A percentile compares a stretch with the other conserved stretches of the same genome.
These are phyloP conservation scores for Lachancea dasiensis DNA, from an alignment of 805 yeast species.

Conservation along the genomic window DNA sequence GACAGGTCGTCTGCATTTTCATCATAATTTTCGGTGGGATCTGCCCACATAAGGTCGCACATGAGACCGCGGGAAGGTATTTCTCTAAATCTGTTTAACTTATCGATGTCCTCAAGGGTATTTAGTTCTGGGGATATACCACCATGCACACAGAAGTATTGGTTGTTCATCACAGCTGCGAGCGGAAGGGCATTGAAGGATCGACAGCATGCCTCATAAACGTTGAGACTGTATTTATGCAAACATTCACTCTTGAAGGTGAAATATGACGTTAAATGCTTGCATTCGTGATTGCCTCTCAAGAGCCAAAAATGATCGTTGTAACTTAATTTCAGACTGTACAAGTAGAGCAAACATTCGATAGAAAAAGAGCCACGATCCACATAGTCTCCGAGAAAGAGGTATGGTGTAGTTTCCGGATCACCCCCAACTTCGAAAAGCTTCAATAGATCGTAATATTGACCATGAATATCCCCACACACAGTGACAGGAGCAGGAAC, in stretches of 20 bases:
- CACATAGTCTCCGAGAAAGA: slow-evolving; percentile 90
- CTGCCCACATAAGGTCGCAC: slow-evolving; percentile 96
- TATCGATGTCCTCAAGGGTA: slow-evolving; percentile 59
- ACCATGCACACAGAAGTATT: slow-evolving; percentile 94
- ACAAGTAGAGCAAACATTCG: slow-evolving; percentile 71
- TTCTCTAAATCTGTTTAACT: slow-evolving; percentile 75
- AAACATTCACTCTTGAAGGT: slow-evolving; percentile 88
- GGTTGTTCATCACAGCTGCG: slow-evolving; percentile 89
- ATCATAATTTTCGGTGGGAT: slow-evolving; percentile 88
- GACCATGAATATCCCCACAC: slow-evolving; percentile 98
- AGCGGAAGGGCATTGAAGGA: slow-evolving; percentile 86
- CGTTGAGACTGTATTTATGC: slow-evolving; percentile 61
- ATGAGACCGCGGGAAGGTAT: slow-evolving; percentile 91
- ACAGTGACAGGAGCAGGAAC: slow-evolving; percentile 93
- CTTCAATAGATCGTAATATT: slow-evolving; percentile 82
- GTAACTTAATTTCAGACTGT: slow-evolving; percentile 70
- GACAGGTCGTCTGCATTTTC: slow-evolving; percentile 41
- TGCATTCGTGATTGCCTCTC: slow-evolving; percentile 93
- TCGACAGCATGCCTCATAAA: slow-evolving; percentile 67
- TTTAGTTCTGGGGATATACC: slow-evolving; percentile 85
- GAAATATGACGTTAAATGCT: slow-evolving; percentile 87
- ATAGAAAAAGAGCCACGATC: slow-evolving; percentile 90
- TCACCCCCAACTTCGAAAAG: slow-evolving; percentile 91
- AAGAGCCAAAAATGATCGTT: slow-evolving; percentile 73
- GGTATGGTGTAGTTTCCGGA: slow-evolving; percentile 67